A percentile compares a stretch with the other conserved stretches of the same genome.
phyloP scores from a whole-genome alignment of 2,329 filamentous ascomycete species.

The Pseudopithomyces maydicus region DNA sequence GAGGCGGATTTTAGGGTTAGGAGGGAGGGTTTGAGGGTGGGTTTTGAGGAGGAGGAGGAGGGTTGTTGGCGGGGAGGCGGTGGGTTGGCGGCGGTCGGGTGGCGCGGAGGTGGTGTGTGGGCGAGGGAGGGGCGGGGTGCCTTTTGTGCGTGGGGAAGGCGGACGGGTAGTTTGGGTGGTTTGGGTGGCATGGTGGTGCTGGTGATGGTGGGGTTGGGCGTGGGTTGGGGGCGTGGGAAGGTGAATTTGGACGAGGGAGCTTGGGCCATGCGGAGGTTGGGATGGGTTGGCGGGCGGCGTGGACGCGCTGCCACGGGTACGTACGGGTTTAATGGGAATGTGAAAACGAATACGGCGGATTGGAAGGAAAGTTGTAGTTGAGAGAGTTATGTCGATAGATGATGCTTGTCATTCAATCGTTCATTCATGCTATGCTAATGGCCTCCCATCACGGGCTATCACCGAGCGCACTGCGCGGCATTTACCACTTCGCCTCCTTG shows the following conservation, averaged over 20 bases:
- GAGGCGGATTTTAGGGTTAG: conserved; percentile 14
- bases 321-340: too few relatives aligned
- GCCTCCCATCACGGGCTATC: neutral
- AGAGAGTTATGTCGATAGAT: too few relatives aligned
- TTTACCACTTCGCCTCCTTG: conserved; percentile 42
- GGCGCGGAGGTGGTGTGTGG: conserved; percentile 4
- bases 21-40: neutral
- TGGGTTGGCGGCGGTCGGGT: conserved; percentile 8
- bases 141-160: conserved; percentile 11
- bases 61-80: conserved; percentile 10
- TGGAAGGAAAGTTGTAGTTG: too few relatives aligned
- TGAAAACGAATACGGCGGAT: too few relatives aligned
- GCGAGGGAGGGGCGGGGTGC: conserved; percentile 7
- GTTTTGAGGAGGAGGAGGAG: neutral
- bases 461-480: too few relatives aligned
- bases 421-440: neutral
- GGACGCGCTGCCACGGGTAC: too few relatives aligned
- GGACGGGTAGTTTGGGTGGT: conserved; percentile 31
- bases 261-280: neutral
- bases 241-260: neutral
- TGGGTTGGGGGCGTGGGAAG: neutral
- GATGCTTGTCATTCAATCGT: neutral
- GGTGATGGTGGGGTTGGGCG: conserved; percentile 18
- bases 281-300: too few relatives aligned
- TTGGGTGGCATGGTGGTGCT: conserved; percentile 28